phyloP scores from a whole-genome alignment of 768 basidiomycete genomes.

The Baorangia bicolor region DNA sequence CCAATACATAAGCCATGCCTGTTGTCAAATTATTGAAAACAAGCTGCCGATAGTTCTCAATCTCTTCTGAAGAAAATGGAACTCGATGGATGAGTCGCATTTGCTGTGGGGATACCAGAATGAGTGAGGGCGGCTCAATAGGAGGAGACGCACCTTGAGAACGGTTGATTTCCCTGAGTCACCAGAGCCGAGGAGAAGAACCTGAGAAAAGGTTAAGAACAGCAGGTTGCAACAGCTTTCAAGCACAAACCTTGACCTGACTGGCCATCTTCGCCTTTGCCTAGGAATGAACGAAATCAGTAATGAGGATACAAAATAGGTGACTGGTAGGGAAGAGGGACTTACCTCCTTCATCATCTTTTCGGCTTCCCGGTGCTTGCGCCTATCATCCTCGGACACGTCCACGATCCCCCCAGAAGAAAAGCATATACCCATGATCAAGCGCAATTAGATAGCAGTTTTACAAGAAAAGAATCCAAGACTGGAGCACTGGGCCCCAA shows the following conservation, averaged over 20 bases:
- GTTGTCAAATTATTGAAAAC: conserved; percentile 90
- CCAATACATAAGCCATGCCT: conserved; percentile 79
- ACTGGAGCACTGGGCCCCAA: conserved; percentile 16
- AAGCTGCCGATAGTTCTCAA: conserved; percentile 87
- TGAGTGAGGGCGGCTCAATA: not conserved
- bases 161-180: conserved; percentile 94
- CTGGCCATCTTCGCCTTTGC: conserved; percentile 67
- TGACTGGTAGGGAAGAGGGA: conserved; percentile 7
- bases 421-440: conserved; percentile 74
- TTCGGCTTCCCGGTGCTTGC: conserved; percentile 66
- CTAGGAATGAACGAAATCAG: conserved; percentile 36
- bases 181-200: conserved; percentile 88
- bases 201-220: conserved; percentile 39
- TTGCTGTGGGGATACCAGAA: conserved; percentile 52
- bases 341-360: conserved; percentile 74
- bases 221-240: not conserved
- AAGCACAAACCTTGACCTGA: conserved; percentile 68
- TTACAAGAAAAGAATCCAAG: conserved; percentile 2
- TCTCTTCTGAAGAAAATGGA: conserved; percentile 78
- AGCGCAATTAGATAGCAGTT: not conserved
- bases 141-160: conserved; percentile 60
- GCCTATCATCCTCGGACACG: conserved; percentile 67
- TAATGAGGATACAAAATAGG: not conserved
- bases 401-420: conserved; percentile 58
- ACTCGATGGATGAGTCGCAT: conserved; percentile 94